Conservation (phyloP, 805 yeast genomes). For the Hemisphaericaspora nanyangensis region DNA sequence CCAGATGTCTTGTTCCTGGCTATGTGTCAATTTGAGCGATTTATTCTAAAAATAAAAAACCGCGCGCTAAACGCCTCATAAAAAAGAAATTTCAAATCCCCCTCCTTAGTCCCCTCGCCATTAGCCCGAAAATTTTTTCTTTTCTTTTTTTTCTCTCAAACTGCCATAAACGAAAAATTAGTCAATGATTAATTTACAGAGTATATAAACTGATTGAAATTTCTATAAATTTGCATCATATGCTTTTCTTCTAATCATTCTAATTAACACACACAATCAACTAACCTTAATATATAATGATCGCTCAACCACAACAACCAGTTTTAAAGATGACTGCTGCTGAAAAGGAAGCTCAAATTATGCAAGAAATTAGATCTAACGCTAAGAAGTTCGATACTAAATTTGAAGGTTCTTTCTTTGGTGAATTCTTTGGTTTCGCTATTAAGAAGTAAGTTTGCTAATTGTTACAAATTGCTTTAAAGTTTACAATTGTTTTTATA, state of each 20-base stretch:
- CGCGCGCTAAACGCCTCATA: not conserved
- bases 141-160: too few relatives aligned
- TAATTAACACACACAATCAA: not conserved
- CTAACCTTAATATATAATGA: conserved; percentile 5
- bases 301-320: conserved; percentile 8
- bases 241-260: not conserved
- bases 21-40: too few relatives aligned
- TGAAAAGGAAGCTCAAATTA: conserved; percentile 44
- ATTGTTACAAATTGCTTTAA: not conserved
- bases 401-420: conserved; percentile 39
- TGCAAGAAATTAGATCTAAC: conserved; percentile 40
- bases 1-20: too few relatives aligned
- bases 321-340: conserved; percentile 29
- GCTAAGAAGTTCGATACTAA: conserved; percentile 33
- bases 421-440: conserved; percentile 37
- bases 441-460: conserved; percentile 10
- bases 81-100: conserved; percentile 2
- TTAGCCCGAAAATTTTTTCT: conserved; percentile 4
- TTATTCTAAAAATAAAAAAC: too few relatives aligned
- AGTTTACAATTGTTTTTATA: too few relatives aligned
- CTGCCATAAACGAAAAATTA: too few relatives aligned
- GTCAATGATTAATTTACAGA: too few relatives aligned
- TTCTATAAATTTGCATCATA: too few relatives aligned
- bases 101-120: not conserved
- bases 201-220: too few relatives aligned